Base-by-base conservation (phyloP, 2,329 filamentous ascomycete species). In the Orbilia ellipsospora region DNA sequence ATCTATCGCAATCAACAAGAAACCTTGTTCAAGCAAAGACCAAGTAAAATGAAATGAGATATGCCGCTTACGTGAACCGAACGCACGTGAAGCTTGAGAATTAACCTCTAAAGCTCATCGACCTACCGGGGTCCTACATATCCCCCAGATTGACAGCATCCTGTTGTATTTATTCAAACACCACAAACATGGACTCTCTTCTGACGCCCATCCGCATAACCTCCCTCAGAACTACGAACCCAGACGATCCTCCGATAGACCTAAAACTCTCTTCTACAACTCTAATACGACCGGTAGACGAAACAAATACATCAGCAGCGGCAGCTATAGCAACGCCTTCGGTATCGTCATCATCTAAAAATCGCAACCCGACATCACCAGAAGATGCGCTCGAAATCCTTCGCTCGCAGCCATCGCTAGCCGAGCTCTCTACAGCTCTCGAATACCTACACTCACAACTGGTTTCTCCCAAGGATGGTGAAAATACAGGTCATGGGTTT, bases 181-280 rank as follows among this genome's bases (percentile, higher is more conserved):
- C 10, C 10, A 23, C 31, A 70, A 56, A 51, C 50, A 75, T 75
- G 72, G 72, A 75, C 60, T 52, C 36, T 44, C 59, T 75, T 44
- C 52, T 69, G 5, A 75, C 52, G 23, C 72, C 72, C 52, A 65
- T 75, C 64, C 72, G 64, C 23, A 75, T 75, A 61, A 75, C 64
- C 13, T 69, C 64, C 16, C 51, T 75, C n/a, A 75, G 55, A 61
- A 75, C 64, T 40, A 64, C 72, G 54, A 65, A 59, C 40, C 31
- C 72, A 15, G 72, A 75, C 15, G 72, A 68, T 26, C 28, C 65
- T n/a, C 45, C 20, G 8, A 36, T 75, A 64, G 72, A 69, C 23
- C 64, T 75, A 28, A 69, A 65, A 42, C 56, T 75, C 28, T 64
- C 63, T 6, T 72, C 73, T 23, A 70, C 60, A 0, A 77, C 73